Evolutionary conservation across 345 rosid genomes (phyloP).

Genomic region (Eucalyptus pauciflora): DNA sequence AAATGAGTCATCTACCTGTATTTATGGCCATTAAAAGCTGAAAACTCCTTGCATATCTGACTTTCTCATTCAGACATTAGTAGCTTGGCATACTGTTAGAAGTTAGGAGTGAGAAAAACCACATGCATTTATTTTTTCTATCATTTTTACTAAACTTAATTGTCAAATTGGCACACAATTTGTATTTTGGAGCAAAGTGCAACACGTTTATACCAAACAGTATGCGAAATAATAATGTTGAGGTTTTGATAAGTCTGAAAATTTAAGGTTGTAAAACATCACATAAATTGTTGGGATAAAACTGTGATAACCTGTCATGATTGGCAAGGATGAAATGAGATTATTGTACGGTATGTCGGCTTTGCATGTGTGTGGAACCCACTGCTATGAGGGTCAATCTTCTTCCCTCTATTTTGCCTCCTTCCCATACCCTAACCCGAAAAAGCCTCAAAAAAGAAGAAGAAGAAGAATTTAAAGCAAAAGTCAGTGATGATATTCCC

Average conservation of each 20-base stretch:
- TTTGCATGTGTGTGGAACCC: background rate
- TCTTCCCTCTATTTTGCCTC: background rate
- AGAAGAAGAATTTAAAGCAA: background rate
- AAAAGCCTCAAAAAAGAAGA: background rate
- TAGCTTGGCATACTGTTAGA: background rate
- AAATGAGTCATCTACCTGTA: background rate
- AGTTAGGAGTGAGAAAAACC: background rate
- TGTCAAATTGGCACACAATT: background rate
- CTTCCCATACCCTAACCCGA: background rate
- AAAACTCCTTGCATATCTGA: background rate
- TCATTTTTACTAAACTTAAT: background rate
- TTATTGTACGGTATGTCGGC: background rate
- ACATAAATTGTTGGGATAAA: background rate
- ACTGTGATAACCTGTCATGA: background rate
- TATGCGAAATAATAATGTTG: background rate
- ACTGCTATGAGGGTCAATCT: background rate
- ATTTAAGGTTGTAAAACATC: background rate
- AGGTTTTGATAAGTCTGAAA: background rate
- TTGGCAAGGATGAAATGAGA: background rate
- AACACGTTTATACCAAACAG: background rate
- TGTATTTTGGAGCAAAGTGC: background rate
- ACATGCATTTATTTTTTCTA: background rate
- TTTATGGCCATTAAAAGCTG: background rate
- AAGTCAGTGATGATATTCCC: background rate
- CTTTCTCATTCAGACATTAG: background rate